Percentiles rank a stretch among this genome's conserved stretches.
Conservation (phyloP, 1,284 basidiomycete genomes). For the Hemileia vastatrix region DNA sequence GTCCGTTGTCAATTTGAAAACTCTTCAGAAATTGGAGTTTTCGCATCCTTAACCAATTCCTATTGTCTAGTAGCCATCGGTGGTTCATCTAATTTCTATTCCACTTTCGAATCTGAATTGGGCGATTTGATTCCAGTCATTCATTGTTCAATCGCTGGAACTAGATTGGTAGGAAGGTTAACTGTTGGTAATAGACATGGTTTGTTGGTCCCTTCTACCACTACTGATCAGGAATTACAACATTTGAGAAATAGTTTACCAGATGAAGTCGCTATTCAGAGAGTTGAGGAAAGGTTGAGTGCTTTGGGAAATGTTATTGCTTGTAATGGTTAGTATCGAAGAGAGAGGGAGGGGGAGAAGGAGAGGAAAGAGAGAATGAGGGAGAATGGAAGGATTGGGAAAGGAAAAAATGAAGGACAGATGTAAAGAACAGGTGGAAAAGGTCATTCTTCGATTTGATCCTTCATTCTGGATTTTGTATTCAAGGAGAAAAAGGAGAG, state of each 20-base stretch:
- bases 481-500: too few species aligned
- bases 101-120: constrained; percentile 49
- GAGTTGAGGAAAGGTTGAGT: constrained; percentile 89
- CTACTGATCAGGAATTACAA: constrained; percentile 95
- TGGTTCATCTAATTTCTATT: constrained; percentile 96
- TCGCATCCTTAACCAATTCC: constrained; percentile 77
- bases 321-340: constrained; percentile 58
- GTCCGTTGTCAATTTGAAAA: constrained; percentile 76
- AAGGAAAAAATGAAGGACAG: too few species aligned
- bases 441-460: too few species aligned
- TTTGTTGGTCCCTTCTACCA: constrained; percentile 84
- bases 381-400: too few species aligned
- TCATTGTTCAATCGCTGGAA: constrained; percentile 90
- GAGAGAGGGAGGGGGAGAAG: background rate
- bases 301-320: constrained; percentile 96
- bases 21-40: constrained; percentile 48
- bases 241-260: constrained; percentile 91
- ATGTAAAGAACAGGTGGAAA: too few species aligned
- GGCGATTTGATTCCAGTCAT: constrained; percentile 91
- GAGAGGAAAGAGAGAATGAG: background rate
- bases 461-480: too few species aligned
- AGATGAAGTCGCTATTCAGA: constrained; percentile 78
- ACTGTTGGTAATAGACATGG: constrained; percentile 96
- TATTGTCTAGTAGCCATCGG: constrained; percentile 60
- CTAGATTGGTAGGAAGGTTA: constrained; percentile 82